Percentiles rank a stretch among this genome's conserved stretches.
phyloP scores from a whole-genome alignment of 1,284 basidiomycete genomes.

The Pseudozyma thailandica region DNA sequence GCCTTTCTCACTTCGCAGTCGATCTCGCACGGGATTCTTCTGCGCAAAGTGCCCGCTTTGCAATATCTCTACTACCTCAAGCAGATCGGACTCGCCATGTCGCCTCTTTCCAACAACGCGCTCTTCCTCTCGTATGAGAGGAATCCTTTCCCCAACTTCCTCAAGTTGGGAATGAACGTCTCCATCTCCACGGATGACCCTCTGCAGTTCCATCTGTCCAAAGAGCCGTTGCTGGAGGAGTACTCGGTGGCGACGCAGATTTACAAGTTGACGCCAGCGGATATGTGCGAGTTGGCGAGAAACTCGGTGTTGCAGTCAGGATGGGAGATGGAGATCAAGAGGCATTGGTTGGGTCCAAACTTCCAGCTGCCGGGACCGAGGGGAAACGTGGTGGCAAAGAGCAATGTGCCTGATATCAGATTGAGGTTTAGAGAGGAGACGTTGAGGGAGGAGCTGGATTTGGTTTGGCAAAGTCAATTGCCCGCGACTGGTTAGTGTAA shows the following conservation, averaged over 20 bases:
- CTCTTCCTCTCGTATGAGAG: conserved; percentile 96
- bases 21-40: conserved; percentile 96
- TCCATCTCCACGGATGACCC: conserved; percentile 96
- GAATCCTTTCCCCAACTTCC: conserved; percentile 96
- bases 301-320: conserved; percentile 97
- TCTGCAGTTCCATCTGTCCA: conserved; percentile 68
- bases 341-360: conserved; percentile 80
- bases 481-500: not conserved
- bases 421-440: conserved; percentile 90
- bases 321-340: conserved; percentile 98
- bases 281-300: conserved; percentile 86
- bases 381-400: conserved; percentile 70
- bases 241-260: conserved; percentile 89
- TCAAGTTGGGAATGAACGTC: conserved; percentile 94
- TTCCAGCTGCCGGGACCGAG: conserved; percentile 77
- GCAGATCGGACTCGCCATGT: conserved; percentile 81
- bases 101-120: conserved; percentile 96
- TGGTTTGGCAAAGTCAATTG: conserved; percentile 49
- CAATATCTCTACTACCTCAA: conserved; percentile 78
- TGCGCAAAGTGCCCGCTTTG: conserved; percentile 93
- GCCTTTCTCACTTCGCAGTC: conserved; percentile 96
- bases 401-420: conserved; percentile 92
- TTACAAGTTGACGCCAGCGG: conserved; percentile 67
- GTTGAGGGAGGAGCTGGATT: conserved; percentile 77
- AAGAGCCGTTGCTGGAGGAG: conserved; percentile 91